Conservation (phyloP, 2,329 filamentous ascomycete species). For the Aspergillus sp. region DNA sequence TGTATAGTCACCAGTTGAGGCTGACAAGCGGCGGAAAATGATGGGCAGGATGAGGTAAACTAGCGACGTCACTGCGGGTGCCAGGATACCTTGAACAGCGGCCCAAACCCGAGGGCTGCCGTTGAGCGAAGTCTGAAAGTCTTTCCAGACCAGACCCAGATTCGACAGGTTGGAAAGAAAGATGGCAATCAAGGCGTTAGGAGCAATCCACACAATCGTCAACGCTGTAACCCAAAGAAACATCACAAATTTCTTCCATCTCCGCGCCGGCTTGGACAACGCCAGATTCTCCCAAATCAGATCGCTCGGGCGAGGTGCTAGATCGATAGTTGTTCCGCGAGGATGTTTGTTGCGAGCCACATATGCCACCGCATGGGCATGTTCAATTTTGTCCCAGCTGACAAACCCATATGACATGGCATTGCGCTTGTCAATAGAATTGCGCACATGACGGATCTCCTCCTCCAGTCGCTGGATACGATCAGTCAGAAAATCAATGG, state of each 20-base stretch:
- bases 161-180: constrained; percentile 87
- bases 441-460: constrained; percentile 79
- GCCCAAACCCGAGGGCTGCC: constrained; percentile 71
- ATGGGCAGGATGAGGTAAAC: constrained; percentile 86
- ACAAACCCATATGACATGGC: constrained; percentile 92
- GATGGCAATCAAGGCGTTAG: constrained; percentile 91
- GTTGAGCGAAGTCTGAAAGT: constrained; percentile 66
- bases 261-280: constrained; percentile 66
- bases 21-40: constrained; percentile 84
- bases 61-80: constrained; percentile 81
- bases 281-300: constrained; percentile 95
- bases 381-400: constrained; percentile 83
- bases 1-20: constrained; percentile 80
- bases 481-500: constrained; percentile 87
- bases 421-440: constrained; percentile 80
- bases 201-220: constrained; percentile 82
- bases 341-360: constrained; percentile 77
- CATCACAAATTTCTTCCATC: constrained; percentile 74
- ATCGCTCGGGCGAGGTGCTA: constrained; percentile 85
- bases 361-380: constrained; percentile 86
- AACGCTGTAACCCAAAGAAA: constrained; percentile 79
- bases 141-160: constrained; percentile 74
- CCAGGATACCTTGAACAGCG: constrained; percentile 85
- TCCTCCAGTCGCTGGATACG: constrained; percentile 80
- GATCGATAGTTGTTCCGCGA: constrained; percentile 69